Percentiles rank a stretch among this genome's conserved stretches.
These are phyloP conservation scores for Alternaria sp. DNA, from an alignment of 2,329 filamentous ascomycete species.

Conservation along the genomic window DNA sequence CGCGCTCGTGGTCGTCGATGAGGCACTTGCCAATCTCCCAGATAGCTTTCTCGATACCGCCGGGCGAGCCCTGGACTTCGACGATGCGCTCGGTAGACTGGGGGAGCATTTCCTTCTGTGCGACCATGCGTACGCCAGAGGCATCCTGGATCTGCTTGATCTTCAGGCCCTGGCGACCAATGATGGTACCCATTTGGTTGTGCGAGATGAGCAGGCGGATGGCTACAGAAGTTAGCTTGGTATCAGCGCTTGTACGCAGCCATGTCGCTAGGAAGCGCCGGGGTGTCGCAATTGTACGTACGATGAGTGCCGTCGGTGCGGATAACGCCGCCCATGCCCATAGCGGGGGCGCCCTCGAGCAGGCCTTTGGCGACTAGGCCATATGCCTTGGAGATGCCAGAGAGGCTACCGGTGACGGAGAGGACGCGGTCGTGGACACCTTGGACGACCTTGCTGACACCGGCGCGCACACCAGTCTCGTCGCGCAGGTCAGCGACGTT, in stretches of 20 bases:
- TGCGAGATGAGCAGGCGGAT: constrained; percentile 98
- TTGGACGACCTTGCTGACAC: constrained; percentile 97
- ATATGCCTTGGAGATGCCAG: constrained; percentile 89
- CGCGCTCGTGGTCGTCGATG: constrained; percentile 96
- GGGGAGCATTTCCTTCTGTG: constrained; percentile 99
- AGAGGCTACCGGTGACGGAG: constrained; percentile 89
- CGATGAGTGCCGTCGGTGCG: constrained; percentile 87
- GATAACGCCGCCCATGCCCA: constrained; percentile 94
- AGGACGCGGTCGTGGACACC: constrained; percentile 97
- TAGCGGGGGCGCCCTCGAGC: constrained; percentile 88
- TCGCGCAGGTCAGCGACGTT: constrained; percentile 97
- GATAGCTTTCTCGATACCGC: constrained; percentile 92
- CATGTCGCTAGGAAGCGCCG: background rate
- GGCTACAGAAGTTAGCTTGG: constrained; percentile 61
- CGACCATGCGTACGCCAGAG: constrained; percentile 97
- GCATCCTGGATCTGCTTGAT: constrained; percentile 99
- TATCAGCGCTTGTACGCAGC: background rate
- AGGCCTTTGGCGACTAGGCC: constrained; percentile 89
- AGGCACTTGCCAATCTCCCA: constrained; percentile 99
- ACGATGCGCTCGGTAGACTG: constrained; percentile 98
- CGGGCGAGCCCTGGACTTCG: constrained; percentile 92
- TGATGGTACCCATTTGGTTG: constrained; percentile 99
- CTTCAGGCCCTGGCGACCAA: constrained; percentile 93
- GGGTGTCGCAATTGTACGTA: constrained; percentile 59
- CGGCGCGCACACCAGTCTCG: constrained; percentile 96